Conservation (phyloP, 441 rosid genomes). For the Bocquillonia castaneifolia region DNA sequence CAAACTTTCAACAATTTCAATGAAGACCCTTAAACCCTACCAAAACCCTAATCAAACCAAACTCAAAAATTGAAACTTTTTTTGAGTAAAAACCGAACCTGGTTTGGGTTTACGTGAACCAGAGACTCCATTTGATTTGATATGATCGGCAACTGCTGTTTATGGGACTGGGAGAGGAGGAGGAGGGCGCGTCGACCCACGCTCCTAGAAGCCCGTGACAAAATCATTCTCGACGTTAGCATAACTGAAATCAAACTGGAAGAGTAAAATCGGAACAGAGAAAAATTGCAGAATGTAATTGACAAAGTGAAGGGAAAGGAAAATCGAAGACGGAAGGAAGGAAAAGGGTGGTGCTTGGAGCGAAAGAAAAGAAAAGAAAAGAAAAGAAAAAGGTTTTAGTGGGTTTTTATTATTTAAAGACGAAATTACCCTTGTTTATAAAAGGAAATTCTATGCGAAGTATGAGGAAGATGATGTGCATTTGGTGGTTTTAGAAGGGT, state of each 20-base stretch:
- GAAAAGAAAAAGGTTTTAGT: constrained; percentile 10
- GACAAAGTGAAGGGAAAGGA: background rate
- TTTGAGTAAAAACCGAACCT: constrained; percentile 34
- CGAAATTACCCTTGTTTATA: constrained; percentile 4
- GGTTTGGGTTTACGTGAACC: constrained; percentile 24
- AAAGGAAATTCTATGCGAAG: no score
- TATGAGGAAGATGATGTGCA: background rate
- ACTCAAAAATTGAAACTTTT: background rate
- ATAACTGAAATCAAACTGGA: constrained; percentile 25
- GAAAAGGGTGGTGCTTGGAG: constrained; percentile 10
- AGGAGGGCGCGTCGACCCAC: constrained; percentile 45
- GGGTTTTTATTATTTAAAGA: background rate
- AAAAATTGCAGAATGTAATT: background rate
- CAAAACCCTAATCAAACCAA: constrained; percentile 32
- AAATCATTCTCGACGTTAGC: constrained; percentile 42
- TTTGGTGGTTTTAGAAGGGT: constrained; percentile 4
- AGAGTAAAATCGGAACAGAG: constrained; percentile 12
- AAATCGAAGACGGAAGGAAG: background rate
- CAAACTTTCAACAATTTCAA: background rate
- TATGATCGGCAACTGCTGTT: constrained; percentile 35
- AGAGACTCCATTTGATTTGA: constrained; percentile 40
- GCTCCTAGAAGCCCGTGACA: constrained; percentile 47
- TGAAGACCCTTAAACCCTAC: constrained; percentile 37
- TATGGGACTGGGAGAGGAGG: constrained; percentile 32
- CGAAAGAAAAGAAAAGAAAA: constrained; percentile 23